Percentiles rank a stretch among this genome's conserved stretches.
Evolutionary conservation across 2,329 filamentous ascomycete genomes (phyloP).

Genomic region (Cordyceps cateniannulata): DNA sequence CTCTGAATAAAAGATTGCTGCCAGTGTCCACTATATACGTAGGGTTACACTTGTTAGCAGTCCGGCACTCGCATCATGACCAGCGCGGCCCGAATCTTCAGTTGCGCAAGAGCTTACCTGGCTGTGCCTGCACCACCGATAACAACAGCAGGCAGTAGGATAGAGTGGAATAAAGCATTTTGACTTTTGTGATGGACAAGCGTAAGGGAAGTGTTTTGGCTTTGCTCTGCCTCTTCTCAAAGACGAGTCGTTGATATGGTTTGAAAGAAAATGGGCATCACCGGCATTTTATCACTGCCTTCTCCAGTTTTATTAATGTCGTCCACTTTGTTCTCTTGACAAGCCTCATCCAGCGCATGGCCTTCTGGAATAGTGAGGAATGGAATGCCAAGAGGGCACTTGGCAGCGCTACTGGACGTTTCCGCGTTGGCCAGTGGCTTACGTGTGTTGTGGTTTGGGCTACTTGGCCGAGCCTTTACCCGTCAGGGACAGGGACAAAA

Average conservation of each 20-base stretch:
- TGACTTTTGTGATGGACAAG: background rate
- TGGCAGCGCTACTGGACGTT: background rate
- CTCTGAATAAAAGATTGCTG: constrained; percentile 6
- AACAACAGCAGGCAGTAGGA: background rate
- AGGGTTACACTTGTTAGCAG: background rate
- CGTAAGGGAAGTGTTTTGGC: background rate
- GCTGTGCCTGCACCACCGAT: background rate
- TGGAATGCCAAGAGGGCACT: background rate
- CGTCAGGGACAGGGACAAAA: background rate
- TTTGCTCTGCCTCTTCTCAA: background rate
- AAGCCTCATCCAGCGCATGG: background rate
- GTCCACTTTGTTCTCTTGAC: background rate
- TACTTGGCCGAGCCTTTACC: background rate
- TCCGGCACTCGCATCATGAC: background rate
- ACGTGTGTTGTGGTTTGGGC: background rate
- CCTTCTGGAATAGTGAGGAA: background rate
- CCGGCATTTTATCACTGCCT: constrained; percentile 1
- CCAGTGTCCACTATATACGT: background rate
- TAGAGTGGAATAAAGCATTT: background rate
- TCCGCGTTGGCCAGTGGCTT: background rate
- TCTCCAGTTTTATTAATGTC: background rate
- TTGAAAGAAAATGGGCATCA: background rate
- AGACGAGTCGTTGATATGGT: background rate
- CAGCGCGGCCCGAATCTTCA: background rate
- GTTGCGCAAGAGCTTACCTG: background rate